Base-by-base conservation (phyloP, 176 grass and related monocot species). In the Musa beccarii region DNA sequence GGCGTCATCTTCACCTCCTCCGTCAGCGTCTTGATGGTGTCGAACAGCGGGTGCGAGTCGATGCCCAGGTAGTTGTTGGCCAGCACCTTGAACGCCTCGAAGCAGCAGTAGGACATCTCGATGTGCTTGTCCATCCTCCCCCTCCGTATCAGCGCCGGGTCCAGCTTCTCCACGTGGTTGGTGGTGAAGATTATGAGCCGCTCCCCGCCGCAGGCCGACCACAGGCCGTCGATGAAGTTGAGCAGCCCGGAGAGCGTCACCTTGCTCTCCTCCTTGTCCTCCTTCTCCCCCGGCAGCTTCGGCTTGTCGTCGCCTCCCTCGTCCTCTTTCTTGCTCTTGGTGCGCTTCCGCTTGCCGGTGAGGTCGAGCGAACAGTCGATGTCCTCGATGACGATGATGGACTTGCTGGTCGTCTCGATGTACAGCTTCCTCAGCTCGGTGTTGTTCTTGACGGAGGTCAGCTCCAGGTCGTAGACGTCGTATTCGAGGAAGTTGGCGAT, bases 61-160 rank as follows among this genome's bases (percentile, higher is more conserved):
- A 89, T 25, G 2, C 73, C 63, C 20, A 89, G 75, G 81, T 92
- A 86, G 69, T 54, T 84, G 49, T 78, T 85, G n/a, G 84, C 82
- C 1, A 92, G 72, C 76, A 89, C 81, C 87, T 83, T 78, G 64
- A 89, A 89, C 0, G 82, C 84, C 29, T 83, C 77, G 51, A 79
- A 86, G 59, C 80, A 3, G 79, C 90, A 92, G 80, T 87, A 92
- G 4, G 84, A 92, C 90, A 89, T 89, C 84, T 92, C 82, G 70
- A 92, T 85, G 74, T 85, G 90, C 74, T 89, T 92, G 82, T 92
- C 90, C 90, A 89, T 92, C 3, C 90, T 77, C 0, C 90, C 90
- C 1, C 73, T 51, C 17, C 90, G 49, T 57, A 92, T 92, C 20
- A 92, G 84, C 49, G 84, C 87, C 49, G 76, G 74, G 43, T 92